Percentiles rank a stretch among this genome's conserved stretches.
These are phyloP conservation scores for Trichoderma asperelloides DNA, from an alignment of 495 filamentous ascomycete genomes.

Conservation along the genomic window DNA sequence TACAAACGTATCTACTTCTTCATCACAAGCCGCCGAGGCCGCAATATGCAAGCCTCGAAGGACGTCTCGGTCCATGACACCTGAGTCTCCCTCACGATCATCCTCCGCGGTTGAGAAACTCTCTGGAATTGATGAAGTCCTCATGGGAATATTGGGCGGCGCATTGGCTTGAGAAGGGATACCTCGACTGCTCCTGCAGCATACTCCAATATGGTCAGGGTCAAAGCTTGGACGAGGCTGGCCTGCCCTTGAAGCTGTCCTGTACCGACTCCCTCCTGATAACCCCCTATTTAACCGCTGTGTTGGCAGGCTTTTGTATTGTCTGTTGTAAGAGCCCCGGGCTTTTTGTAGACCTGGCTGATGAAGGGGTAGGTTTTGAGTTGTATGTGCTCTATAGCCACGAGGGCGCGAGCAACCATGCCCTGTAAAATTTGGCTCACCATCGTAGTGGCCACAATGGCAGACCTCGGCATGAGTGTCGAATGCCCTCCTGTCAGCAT, in stretches of 20 bases:
- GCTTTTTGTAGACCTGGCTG: background rate
- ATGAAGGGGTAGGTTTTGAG: background rate
- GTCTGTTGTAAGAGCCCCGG: background rate
- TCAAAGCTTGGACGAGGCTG: conserved; percentile 4
- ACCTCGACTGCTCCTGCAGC: background rate
- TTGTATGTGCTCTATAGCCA: background rate
- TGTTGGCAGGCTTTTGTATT: background rate
- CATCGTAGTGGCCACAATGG: background rate
- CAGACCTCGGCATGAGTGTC: background rate
- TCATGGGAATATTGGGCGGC: background rate
- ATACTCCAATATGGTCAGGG: background rate
- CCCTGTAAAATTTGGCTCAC: background rate
- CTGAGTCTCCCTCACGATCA: conserved; percentile 19
- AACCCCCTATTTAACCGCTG: background rate
- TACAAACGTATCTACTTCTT: conserved; percentile 35
- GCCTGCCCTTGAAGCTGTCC: background rate
- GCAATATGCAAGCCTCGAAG: conserved; percentile 40
- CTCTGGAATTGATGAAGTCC: background rate
- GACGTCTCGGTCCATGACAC: conserved; percentile 33
- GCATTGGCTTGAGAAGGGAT: background rate
- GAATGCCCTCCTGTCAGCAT: background rate
- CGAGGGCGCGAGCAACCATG: background rate
- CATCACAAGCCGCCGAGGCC: conserved; percentile 38
- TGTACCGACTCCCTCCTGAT: background rate
- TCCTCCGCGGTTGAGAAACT: background rate